These are phyloP conservation scores for Yamadazyma taylorii DNA, from an alignment of 1,139 yeast genomes.

Conservation along the genomic window DNA sequence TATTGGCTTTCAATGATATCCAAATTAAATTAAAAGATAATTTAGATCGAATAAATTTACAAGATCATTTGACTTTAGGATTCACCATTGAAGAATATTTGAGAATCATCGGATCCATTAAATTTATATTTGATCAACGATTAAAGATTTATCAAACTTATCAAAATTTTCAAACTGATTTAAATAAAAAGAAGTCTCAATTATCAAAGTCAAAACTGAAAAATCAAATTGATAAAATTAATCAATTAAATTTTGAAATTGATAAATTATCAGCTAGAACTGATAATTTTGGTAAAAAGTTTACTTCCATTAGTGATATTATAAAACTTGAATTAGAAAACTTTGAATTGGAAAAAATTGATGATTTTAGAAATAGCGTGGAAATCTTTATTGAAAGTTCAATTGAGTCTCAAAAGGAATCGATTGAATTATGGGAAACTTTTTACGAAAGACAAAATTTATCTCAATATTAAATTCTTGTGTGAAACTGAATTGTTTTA, in stretches of 20 bases:
- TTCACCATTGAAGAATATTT: constrained; percentile 86
- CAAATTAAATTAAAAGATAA: constrained; percentile 73
- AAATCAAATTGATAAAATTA: constrained; percentile 64
- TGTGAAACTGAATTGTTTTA: too few relatives aligned
- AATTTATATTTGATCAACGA: constrained; percentile 74
- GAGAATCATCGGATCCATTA: constrained; percentile 73
- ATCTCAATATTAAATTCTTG: constrained; percentile 15
- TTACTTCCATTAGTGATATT: constrained; percentile 59
- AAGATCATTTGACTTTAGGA: constrained; percentile 85
- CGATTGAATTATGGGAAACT: constrained; percentile 94
- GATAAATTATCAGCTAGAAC: constrained; percentile 59
- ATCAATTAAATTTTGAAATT: constrained; percentile 55
- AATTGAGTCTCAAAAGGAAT: constrained; percentile 91
- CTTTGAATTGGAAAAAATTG: constrained; percentile 75
- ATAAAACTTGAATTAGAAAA: constrained; percentile 67
- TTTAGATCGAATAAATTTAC: constrained; percentile 76
- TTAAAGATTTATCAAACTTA: constrained; percentile 65
- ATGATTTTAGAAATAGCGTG: constrained; percentile 85
- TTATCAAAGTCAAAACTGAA: constrained; percentile 60
- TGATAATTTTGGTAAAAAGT: constrained; percentile 53
- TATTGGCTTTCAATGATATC: constrained; percentile 61
- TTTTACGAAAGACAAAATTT: constrained; percentile 57
- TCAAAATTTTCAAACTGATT: constrained; percentile 45
- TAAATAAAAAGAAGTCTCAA: constrained; percentile 46
- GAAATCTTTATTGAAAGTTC: constrained; percentile 90